A percentile compares a stretch with the other conserved stretches of the same genome.
These are phyloP conservation scores for Sungouiozyma intestinalis DNA, from an alignment of 805 yeast genomes.

Conservation along the genomic window DNA sequence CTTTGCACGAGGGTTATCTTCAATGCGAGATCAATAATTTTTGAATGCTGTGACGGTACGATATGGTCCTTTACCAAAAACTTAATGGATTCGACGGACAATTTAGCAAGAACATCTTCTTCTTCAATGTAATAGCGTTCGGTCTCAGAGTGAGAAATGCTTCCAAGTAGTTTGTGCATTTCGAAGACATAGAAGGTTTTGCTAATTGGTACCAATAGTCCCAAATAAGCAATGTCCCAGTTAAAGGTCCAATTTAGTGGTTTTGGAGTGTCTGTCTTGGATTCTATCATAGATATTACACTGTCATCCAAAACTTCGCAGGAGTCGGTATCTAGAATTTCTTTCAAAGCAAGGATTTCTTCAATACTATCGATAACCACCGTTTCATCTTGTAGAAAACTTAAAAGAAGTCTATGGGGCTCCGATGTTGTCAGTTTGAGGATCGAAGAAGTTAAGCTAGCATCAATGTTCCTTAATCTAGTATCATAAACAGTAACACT, in stretches of 20 bases:
- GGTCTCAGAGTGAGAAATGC: conserved; percentile 10
- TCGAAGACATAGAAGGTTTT: conserved; percentile 23
- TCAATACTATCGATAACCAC: conserved; percentile 14
- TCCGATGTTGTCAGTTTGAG: conserved; percentile 22
- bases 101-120: conserved; percentile 15
- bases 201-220: conserved; percentile 21
- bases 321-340: conserved; percentile 1
- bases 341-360: conserved; percentile 7
- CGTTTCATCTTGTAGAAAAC: conserved; percentile 21
- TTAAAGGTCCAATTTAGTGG: conserved; percentile 12
- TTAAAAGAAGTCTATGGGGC: conserved; percentile 17
- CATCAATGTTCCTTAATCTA: conserved; percentile 4
- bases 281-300: background rate
- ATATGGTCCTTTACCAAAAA: conserved; percentile 22
- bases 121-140: background rate
- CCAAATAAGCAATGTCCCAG: conserved; percentile 18
- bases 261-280: background rate
- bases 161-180: conserved; percentile 14
- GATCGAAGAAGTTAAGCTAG: conserved; percentile 12
- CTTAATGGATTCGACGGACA: conserved; percentile 21
- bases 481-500: conserved; percentile 4
- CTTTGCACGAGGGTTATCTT: conserved; percentile 34
- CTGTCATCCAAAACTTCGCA: no score
- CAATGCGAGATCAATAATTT: conserved; percentile 37
- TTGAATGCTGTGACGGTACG: conserved; percentile 32